phyloP scores from a whole-genome alignment of 768 basidiomycete species.

The Termitomyces sp. region DNA sequence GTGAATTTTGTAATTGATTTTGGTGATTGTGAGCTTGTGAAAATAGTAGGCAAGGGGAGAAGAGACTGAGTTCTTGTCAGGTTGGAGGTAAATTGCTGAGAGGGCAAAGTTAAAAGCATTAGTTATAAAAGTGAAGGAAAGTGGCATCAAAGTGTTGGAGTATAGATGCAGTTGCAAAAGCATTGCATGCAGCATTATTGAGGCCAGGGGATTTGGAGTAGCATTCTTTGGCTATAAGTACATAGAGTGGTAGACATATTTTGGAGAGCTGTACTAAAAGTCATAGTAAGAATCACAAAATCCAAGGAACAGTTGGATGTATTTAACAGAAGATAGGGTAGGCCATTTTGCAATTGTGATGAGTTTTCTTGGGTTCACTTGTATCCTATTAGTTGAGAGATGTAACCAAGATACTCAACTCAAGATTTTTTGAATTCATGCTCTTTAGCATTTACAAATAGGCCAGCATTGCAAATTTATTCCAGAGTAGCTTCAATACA shows the following conservation, averaged over 20 bases:
- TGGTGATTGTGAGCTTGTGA: too few relatives aligned
- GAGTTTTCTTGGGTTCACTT: constrained; percentile 35
- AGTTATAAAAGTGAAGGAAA: not conserved
- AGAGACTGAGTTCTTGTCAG: constrained; percentile 15
- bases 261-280: too few relatives aligned
- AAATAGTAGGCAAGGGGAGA: constrained; percentile 21
- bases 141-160: constrained; percentile 1
- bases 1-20: too few relatives aligned
- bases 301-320: too few relatives aligned
- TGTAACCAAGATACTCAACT: constrained; percentile 16
- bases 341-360: constrained; percentile 22
- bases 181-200: not conserved
- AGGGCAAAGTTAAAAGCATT: not conserved
- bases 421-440: constrained; percentile 22
- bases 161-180: constrained; percentile 14
- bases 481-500: not conserved
- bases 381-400: constrained; percentile 20
- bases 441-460: constrained; percentile 28
- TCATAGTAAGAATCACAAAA: too few relatives aligned
- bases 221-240: not conserved
- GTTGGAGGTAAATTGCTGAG: constrained; percentile 22
- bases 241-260: not conserved
- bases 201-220: not conserved
- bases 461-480: constrained; percentile 20
- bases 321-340: not conserved